phyloP scores from a whole-genome alignment of 2,329 filamentous ascomycete genomes.

The Colletotrichum gigasporum region DNA sequence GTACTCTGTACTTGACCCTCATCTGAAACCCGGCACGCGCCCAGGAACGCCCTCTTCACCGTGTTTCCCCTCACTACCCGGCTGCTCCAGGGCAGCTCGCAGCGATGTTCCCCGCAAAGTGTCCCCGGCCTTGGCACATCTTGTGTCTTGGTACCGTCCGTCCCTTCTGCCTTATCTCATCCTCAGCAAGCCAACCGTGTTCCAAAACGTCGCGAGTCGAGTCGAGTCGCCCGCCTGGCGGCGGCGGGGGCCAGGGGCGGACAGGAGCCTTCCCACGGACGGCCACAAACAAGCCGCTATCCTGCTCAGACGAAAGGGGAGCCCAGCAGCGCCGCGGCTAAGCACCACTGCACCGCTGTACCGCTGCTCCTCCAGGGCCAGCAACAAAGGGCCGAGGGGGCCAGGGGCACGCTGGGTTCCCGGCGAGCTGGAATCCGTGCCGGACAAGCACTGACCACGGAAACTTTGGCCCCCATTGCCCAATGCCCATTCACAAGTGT shows the following conservation, averaged over 20 bases:
- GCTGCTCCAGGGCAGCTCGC: neutral
- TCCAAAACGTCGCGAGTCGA: constrained; percentile 14
- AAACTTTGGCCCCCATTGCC: constrained; percentile 17
- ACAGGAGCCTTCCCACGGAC: neutral
- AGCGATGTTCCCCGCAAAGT: constrained; percentile 27
- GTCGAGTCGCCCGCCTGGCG: neutral
- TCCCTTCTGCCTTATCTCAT: neutral
- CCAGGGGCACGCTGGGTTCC: constrained; percentile 19
- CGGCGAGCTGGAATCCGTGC: constrained; percentile 25
- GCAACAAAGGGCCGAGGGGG: constrained; percentile 4
- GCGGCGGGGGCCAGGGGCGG: neutral
- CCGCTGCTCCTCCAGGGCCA: too few relatives aligned
- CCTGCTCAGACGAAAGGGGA: constrained; percentile 2
- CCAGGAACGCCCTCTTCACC: constrained; percentile 7
- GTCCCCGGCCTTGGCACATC: constrained; percentile 1
- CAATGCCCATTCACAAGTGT: too few relatives aligned
- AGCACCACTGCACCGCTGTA: neutral
- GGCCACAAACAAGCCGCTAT: constrained; percentile 9
- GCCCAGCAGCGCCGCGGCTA: neutral
- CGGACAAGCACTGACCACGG: constrained; percentile 26
- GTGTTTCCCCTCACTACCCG: neutral
- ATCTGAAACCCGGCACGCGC: constrained; percentile 27
- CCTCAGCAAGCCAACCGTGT: neutral
- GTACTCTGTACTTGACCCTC: constrained; percentile 13
- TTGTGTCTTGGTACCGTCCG: constrained; percentile 8